Conservation (phyloP, 306 rosid species). For the Cicer bijugum region DNA sequence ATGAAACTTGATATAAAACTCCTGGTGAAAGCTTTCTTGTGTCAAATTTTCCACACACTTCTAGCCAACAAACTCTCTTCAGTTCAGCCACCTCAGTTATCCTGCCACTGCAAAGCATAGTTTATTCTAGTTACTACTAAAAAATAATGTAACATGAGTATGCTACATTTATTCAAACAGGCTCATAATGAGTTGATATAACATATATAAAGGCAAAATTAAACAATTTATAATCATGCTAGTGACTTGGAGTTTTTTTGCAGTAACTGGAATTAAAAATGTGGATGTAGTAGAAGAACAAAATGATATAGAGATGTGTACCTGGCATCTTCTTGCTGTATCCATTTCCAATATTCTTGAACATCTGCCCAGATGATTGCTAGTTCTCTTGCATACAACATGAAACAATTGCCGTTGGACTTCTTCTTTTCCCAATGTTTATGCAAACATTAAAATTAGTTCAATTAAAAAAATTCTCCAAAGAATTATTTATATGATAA, state of each 20-base stretch:
- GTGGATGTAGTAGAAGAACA: too few relatives aligned
- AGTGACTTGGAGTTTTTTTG: too few relatives aligned
- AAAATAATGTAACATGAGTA: neutral
- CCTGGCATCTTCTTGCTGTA: conserved; percentile 55
- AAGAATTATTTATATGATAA: neutral
- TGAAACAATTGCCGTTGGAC: conserved; percentile 58
- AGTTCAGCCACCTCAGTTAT: conserved; percentile 62
- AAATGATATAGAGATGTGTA: conserved; percentile 11
- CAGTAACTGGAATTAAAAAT: too few relatives aligned
- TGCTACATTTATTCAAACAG: neutral
- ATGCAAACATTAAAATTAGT: conserved; percentile 34
- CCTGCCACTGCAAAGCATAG: conserved; percentile 53
- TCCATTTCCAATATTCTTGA: conserved; percentile 63
- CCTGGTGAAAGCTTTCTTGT: conserved; percentile 63
- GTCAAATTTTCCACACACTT: conserved; percentile 67
- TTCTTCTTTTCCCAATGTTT: conserved; percentile 50
- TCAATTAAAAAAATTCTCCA: neutral
- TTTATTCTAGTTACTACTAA: too few relatives aligned
- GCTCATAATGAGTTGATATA: too few relatives aligned
- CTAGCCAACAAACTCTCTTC: conserved; percentile 71
- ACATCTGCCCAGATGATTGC: conserved; percentile 62
- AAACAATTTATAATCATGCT: too few relatives aligned
- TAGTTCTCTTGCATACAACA: conserved; percentile 75
- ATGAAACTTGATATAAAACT: conserved; percentile 53
- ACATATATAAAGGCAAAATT: too few relatives aligned